These are phyloP conservation scores for Colletotrichum sp. DNA, from an alignment of 2,329 filamentous ascomycete genomes.

Conservation along the genomic window DNA sequence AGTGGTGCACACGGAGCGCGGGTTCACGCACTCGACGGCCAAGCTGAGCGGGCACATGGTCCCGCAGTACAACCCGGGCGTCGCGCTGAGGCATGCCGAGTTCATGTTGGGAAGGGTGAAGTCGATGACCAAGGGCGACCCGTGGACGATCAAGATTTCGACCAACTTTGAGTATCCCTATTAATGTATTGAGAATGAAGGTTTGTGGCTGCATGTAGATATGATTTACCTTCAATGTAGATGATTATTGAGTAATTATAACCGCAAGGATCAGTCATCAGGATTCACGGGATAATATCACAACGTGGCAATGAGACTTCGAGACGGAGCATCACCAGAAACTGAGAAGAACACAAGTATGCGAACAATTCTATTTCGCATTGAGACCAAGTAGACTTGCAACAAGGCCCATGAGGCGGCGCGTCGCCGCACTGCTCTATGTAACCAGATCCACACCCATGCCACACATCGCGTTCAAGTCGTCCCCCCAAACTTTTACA, in stretches of 20 bases:
- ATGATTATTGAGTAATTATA: not conserved
- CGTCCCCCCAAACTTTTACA: not conserved
- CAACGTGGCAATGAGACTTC: not conserved
- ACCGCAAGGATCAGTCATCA: not conserved
- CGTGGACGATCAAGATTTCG: slow-evolving; percentile 6
- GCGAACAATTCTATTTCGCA: not conserved
- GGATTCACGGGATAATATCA: not conserved
- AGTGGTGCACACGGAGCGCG: slow-evolving; percentile 73
- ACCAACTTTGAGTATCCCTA: not conserved
- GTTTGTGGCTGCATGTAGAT: not conserved
- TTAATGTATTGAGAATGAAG: not conserved
- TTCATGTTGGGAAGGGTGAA: slow-evolving; percentile 74
- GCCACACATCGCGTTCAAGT: not conserved
- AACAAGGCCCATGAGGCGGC: not conserved
- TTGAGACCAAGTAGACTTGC: not conserved
- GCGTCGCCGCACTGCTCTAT: not conserved
- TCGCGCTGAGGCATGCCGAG: slow-evolving; percentile 75
- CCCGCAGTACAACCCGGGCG: slow-evolving; percentile 71
- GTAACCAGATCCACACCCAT: not conserved
- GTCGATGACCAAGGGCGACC: not conserved
- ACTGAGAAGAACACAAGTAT: not conserved
- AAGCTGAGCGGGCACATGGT: slow-evolving; percentile 71
- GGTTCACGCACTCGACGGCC: slow-evolving; percentile 73
- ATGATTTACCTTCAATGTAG: not conserved
- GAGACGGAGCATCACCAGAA: not conserved